These are phyloP conservation scores for Podaxis sp. DNA, from an alignment of 768 basidiomycete species.

Conservation along the genomic window DNA sequence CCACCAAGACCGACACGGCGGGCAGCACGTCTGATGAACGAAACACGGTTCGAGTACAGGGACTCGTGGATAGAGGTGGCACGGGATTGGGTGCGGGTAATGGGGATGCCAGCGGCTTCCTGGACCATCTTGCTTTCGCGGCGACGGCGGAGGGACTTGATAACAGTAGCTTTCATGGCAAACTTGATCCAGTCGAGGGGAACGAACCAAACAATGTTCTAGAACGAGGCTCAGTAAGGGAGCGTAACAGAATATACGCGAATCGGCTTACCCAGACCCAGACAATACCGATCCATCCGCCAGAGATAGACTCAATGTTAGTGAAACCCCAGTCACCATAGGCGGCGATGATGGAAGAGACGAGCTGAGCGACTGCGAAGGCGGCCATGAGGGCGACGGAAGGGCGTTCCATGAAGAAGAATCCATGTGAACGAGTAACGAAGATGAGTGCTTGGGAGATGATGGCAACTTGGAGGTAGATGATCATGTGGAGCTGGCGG, in stretches of 20 bases:
- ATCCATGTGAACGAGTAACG: conserved; percentile 89
- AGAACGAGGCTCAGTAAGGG: conserved; percentile 2
- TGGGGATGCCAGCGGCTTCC: conserved; percentile 54
- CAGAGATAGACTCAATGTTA: conserved; percentile 72
- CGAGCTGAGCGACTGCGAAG: conserved; percentile 90
- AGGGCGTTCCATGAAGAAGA: conserved; percentile 97
- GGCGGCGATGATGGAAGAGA: conserved; percentile 94
- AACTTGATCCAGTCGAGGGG: conserved; percentile 97
- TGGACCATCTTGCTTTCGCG: conserved; percentile 43
- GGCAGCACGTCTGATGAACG: conserved; percentile 84
- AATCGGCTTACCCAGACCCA: conserved; percentile 84
- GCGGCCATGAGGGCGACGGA: conserved; percentile 90
- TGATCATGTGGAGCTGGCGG: conserved; percentile 75
- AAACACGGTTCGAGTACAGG: conserved; percentile 92
- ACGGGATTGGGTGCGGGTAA: conserved; percentile 86
- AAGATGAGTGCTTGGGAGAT: conserved; percentile 98
- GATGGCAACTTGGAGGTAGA: conserved; percentile 96
- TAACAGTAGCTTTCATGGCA: conserved; percentile 90
- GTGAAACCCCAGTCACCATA: conserved; percentile 97
- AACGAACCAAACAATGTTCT: conserved; percentile 96
- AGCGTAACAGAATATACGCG: background rate
- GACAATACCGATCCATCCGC: conserved; percentile 95
- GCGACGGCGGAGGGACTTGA: conserved; percentile 77
- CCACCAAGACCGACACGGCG: conserved; percentile 87
- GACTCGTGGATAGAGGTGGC: conserved; percentile 92